phyloP scores from a whole-genome alignment of 352 stramenopile genomes.

The Pythium grandisporangium region DNA sequence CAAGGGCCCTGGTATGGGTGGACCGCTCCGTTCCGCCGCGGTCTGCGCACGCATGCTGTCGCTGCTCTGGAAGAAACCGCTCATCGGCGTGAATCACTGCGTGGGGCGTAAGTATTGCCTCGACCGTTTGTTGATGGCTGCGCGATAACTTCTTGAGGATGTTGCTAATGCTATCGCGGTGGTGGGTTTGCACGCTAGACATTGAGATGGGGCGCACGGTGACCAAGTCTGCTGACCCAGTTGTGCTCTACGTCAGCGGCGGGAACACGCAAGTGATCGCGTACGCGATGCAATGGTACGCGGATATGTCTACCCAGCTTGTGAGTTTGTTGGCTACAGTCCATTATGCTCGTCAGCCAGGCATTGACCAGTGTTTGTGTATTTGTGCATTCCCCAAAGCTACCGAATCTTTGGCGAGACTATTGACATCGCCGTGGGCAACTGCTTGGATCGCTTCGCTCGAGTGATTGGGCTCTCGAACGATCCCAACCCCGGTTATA shows the following conservation, averaged over 20 bases:
- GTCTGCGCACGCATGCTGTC: constrained; percentile 93
- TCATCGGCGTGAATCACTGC: constrained; percentile 99
- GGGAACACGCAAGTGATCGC: constrained; percentile 98
- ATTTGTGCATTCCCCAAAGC: constrained; percentile 14
- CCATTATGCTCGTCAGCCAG: too few relatives aligned
- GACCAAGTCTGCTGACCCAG: constrained; percentile 91
- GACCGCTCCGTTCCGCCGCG: constrained; percentile 93
- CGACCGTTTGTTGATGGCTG: too few relatives aligned
- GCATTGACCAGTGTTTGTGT: neutral
- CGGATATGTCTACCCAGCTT: neutral
- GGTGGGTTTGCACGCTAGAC: too few relatives aligned
- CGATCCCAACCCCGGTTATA: constrained; percentile 97
- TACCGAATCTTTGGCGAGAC: constrained; percentile 99
- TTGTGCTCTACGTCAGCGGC: constrained; percentile 98
- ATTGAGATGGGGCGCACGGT: constrained; percentile 99
- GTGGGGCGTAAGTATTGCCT: constrained; percentile 87
- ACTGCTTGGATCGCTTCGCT: constrained; percentile 98
- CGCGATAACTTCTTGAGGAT: too few relatives aligned
- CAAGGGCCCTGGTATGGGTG: constrained; percentile 98
- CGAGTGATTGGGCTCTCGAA: constrained; percentile 95
- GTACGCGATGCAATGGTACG: constrained; percentile 80
- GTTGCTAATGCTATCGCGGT: too few relatives aligned
- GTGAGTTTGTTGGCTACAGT: too few relatives aligned
- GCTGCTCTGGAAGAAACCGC: constrained; percentile 92
- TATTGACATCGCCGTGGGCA: constrained; percentile 99